Percentiles rank a stretch among this genome's conserved stretches.
phyloP scores from a whole-genome alignment of 2,329 filamentous ascomycete genomes.

The Fusarium coicis region DNA sequence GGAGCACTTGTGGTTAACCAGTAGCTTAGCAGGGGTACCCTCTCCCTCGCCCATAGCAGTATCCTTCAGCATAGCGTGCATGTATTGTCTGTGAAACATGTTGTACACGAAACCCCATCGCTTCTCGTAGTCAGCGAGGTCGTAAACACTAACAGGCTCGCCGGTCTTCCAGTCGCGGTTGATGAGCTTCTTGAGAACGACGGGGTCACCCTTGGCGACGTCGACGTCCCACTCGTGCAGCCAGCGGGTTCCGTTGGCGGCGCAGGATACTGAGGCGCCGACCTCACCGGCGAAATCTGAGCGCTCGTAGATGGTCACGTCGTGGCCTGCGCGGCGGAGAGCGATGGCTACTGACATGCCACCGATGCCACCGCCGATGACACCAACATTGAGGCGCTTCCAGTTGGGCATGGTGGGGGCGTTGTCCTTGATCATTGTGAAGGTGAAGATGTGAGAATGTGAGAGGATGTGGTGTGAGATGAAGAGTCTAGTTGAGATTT shows the following conservation, averaged over 20 bases:
- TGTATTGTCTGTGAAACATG: slow-evolving; percentile 76
- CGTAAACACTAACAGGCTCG: slow-evolving; percentile 71
- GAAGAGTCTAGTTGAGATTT: too few species aligned
- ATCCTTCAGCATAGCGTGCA: slow-evolving; percentile 75
- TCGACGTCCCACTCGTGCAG: slow-evolving; percentile 75
- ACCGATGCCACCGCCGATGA: slow-evolving; percentile 61
- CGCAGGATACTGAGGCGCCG: slow-evolving; percentile 74
- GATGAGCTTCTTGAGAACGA: slow-evolving; percentile 73
- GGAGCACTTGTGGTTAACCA: slow-evolving; percentile 66
- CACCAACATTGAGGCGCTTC: slow-evolving; percentile 56
- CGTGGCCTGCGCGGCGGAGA: slow-evolving; percentile 58
- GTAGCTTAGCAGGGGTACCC: slow-evolving; percentile 63
- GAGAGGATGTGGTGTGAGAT: neutral
- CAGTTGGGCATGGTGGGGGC: slow-evolving; percentile 48
- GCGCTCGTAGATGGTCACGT: slow-evolving; percentile 72
- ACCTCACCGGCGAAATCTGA: slow-evolving; percentile 75
- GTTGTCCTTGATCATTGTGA: slow-evolving; percentile 31
- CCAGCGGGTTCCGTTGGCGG: slow-evolving; percentile 77
- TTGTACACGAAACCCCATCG: slow-evolving; percentile 74
- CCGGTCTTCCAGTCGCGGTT: slow-evolving; percentile 77
- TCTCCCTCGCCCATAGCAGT: slow-evolving; percentile 64
- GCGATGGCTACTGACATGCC: slow-evolving; percentile 60
- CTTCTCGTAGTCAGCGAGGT: slow-evolving; percentile 72
- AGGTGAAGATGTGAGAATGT: neutral
- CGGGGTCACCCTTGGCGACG: slow-evolving; percentile 71